phyloP scores from a whole-genome alignment of 2,329 filamentous ascomycete genomes.

The Fusarium sublunatum region DNA sequence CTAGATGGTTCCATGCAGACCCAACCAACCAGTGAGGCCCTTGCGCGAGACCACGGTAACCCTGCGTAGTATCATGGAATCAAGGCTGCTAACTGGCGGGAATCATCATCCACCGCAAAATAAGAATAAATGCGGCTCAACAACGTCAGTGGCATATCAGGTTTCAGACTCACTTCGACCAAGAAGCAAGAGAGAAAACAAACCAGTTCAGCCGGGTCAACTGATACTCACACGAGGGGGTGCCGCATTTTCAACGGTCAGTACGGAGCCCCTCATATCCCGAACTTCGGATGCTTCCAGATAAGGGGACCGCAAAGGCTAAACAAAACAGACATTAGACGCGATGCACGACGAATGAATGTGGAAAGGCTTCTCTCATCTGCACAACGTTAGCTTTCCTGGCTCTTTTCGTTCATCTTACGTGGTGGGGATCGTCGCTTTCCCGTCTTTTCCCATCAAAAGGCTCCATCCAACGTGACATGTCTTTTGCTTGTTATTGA shows the following conservation, averaged over 20 bases:
- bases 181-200: not conserved
- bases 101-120: slow-evolving; percentile 15
- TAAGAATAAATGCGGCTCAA: slow-evolving; percentile 35
- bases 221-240: not conserved
- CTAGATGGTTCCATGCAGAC: slow-evolving; percentile 32
- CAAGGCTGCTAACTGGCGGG: slow-evolving; percentile 38
- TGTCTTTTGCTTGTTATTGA: not conserved
- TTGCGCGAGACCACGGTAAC: slow-evolving; percentile 26
- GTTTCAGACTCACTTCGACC: slow-evolving; percentile 11
- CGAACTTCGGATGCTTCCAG: slow-evolving; percentile 34
- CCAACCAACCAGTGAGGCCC: slow-evolving; percentile 25
- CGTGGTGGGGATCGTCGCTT: slow-evolving; percentile 29
- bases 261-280: slow-evolving; percentile 2
- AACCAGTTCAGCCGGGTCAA: not conserved
- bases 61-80: slow-evolving; percentile 15
- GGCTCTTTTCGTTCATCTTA: slow-evolving; percentile 12
- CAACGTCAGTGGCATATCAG: slow-evolving; percentile 32
- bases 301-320: slow-evolving; percentile 32
- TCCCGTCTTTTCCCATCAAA: not conserved
- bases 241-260: slow-evolving; percentile 17
- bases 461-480: slow-evolving; percentile 10
- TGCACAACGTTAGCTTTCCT: not conserved
- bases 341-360: slow-evolving; percentile 26
- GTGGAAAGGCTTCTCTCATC: slow-evolving; percentile 17
- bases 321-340: slow-evolving; percentile 30